Base-by-base conservation (phyloP, 345 rosid species). In the Cardamine occulta region DNA sequence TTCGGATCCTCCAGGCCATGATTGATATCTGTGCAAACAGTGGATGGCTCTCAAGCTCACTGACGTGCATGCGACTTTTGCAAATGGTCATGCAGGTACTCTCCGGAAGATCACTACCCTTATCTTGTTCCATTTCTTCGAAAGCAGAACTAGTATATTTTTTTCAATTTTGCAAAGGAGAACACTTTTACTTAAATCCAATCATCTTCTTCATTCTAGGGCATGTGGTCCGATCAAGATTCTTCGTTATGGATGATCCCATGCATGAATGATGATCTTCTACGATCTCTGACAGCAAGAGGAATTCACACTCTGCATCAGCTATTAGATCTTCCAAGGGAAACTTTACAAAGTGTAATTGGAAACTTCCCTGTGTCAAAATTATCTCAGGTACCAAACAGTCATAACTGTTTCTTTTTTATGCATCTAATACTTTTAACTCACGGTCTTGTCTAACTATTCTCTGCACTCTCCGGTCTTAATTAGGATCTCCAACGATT, bases 41-140 rank as follows among this genome's bases (percentile, higher is more conserved):
- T 64, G 98, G 98, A 80, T 94, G 98, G 98, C 96, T 94, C 80
- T 79, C 88, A 52, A 88, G 97, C 84, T 88, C 98, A 11, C 77
- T 94, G 49, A 82, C 86, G 70, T 94, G 98, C 85, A 94, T 91
- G 97, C 98, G 83, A 80, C 96, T 91, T 72, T 61, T 94, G 88
- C 98, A 94, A 85, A 94, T 94, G 97, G 88, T 94, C 73, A 91
- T 91, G 95, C 98, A 94, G 97, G 98, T 94, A 87, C 56, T 53
- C 7, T 58, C 60, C 52, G 66, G 55, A 62, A 17, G 14, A 75
- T 59, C 14, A 32, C 63, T 63, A 44, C 71, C 51, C 63, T 39
- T 29, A 23, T 24, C 62, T 63, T 58, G 29, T 53, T 62, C 14
- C 28, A 53, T 29, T 42, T 70, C 2, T n/a, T 39, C 0, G 8